Evolutionary conservation across 257 asterid genomes (phyloP).

Genomic region (Linderniella brevidens): DNA sequence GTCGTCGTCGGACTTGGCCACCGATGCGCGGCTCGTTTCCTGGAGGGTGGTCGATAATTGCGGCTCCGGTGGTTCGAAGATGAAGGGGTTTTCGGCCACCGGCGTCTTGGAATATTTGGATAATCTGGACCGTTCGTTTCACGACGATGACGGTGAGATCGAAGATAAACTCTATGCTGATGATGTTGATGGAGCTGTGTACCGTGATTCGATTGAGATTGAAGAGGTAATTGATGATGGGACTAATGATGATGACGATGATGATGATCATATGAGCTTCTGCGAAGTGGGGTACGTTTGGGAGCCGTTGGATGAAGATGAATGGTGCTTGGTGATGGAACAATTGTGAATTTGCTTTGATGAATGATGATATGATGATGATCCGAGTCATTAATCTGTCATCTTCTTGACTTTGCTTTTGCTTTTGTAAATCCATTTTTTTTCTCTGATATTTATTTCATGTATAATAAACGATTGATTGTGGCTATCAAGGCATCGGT

Average conservation of each 20-base stretch:
- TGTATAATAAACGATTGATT: too few species aligned
- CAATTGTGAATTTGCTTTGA: too few species aligned
- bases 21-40: constrained; percentile 19
- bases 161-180: background rate
- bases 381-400: too few species aligned
- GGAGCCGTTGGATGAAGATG: constrained; percentile 35
- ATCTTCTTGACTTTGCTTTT: too few species aligned
- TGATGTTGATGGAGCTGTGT: background rate
- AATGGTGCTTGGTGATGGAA: constrained; percentile 46
- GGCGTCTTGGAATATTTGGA: constrained; percentile 45
- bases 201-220: constrained; percentile 6
- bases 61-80: constrained; percentile 20
- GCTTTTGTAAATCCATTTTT: too few species aligned
- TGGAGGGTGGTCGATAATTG: constrained; percentile 36
- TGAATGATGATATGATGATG: too few species aligned
- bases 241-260: constrained; percentile 1
- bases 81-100: constrained; percentile 44
- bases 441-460: too few species aligned
- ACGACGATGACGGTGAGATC: constrained; percentile 3
- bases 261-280: constrained; percentile 15
- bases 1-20: constrained; percentile 18
- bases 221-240: constrained; percentile 7
- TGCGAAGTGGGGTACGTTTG: constrained; percentile 21
- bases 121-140: background rate
- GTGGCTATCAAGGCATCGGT: too few species aligned